Percentiles rank a stretch among this genome's conserved stretches.
These are phyloP conservation scores for Gamsiella multidivaricata DNA, from an alignment of 192 early-diverging fungal species.

Conservation along the genomic window DNA sequence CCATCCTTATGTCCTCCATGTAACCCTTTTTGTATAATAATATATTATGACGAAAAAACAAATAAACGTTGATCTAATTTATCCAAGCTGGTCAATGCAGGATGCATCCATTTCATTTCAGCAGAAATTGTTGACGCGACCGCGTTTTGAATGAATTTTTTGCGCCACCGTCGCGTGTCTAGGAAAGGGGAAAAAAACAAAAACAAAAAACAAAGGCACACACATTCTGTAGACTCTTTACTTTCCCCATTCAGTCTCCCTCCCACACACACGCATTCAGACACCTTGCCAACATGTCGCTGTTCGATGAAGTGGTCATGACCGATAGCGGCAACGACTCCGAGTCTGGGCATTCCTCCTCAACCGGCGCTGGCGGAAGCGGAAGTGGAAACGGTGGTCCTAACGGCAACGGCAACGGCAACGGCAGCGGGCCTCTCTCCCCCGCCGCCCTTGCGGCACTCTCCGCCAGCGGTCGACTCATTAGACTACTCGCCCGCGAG, in stretches of 20 bases:
- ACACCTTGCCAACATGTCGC: slow-evolving; percentile 13
- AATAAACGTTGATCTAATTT: too few species aligned
- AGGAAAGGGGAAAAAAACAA: too few species aligned
- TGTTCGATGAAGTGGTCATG: slow-evolving; percentile 48
- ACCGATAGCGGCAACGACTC: slow-evolving; percentile 53
- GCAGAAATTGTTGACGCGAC: too few species aligned
- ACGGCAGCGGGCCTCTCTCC: not conserved
- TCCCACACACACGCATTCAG: not conserved
- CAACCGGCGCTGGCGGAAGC: not conserved
- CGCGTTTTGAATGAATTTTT: too few species aligned
- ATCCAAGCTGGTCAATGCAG: too few species aligned
- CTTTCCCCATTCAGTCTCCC: not conserved
- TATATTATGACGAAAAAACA: too few species aligned
- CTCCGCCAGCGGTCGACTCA: slow-evolving; percentile 26
- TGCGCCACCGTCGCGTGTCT: too few species aligned
- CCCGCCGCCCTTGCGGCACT: slow-evolving; percentile 11
- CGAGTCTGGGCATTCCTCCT: slow-evolving; percentile 36
- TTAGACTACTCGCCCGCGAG: slow-evolving; percentile 33
- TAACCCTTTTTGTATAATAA: too few species aligned
- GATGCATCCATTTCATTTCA: too few species aligned
- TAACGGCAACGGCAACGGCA: not conserved
- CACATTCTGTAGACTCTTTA: too few species aligned
- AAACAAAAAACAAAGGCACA: too few species aligned
- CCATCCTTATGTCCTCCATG: too few species aligned
- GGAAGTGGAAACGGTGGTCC: not conserved